These are phyloP conservation scores for Vigna radiata DNA, from an alignment of 306 rosid species.

Conservation along the genomic window DNA sequence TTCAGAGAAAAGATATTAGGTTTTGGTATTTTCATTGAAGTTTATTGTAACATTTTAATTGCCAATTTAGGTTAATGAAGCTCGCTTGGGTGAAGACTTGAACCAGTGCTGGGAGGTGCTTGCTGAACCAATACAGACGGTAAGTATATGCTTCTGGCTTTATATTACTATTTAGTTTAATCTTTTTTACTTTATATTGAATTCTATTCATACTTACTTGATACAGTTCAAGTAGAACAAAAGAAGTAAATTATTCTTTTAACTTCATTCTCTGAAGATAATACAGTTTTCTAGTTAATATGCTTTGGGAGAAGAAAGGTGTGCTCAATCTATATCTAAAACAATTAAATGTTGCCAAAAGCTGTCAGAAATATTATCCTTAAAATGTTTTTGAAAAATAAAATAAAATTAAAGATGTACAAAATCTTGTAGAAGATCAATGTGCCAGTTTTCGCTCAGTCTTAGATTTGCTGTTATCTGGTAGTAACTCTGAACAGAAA, in stretches of 20 bases:
- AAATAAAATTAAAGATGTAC: background rate
- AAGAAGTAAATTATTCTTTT: constrained; percentile 16
- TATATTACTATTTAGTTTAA: constrained; percentile 16
- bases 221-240: constrained; percentile 13
- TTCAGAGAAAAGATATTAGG: background rate
- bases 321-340: constrained; percentile 25
- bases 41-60: constrained; percentile 39
- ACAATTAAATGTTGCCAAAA: background rate
- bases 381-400: background rate
- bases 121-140: constrained; percentile 97
- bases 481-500: background rate
- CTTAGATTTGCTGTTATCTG: background rate
- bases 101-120: constrained; percentile 93
- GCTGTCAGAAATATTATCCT: background rate
- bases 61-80: constrained; percentile 68
- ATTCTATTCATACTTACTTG: constrained; percentile 15
- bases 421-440: background rate
- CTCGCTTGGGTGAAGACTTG: constrained; percentile 81
- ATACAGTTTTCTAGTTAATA: constrained; percentile 17
- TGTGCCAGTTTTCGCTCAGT: background rate
- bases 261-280: background rate
- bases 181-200: constrained; percentile 7
- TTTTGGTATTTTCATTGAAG: background rate
- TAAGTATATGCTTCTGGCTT: constrained; percentile 49
- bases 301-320: constrained; percentile 6